Evolutionary conservation across 2,329 filamentous ascomycete species (phyloP).

Genomic region (Ophiocordyceps sinensis): DNA sequence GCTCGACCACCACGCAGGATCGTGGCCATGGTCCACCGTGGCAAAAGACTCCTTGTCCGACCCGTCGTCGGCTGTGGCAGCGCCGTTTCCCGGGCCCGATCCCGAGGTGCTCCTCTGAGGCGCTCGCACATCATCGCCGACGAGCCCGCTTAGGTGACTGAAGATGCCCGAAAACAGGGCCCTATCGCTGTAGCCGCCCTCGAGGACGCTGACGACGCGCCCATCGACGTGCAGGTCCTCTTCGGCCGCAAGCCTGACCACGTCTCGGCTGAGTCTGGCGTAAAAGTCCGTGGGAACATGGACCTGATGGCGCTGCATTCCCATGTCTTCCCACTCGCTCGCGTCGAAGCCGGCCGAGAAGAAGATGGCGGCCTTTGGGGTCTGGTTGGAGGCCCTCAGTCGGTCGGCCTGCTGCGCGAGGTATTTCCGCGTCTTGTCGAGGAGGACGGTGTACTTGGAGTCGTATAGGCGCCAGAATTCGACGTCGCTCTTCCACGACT

Average conservation of each 20-base stretch:
- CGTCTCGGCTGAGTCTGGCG: conserved; percentile 74
- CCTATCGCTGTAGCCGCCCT: conserved; percentile 91
- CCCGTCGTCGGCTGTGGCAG: conserved; percentile 36
- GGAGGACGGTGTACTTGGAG: conserved; percentile 56
- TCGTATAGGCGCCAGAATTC: conserved; percentile 90
- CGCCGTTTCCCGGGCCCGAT: conserved; percentile 20
- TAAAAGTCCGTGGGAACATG: conserved; percentile 97
- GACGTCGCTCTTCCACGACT: conserved; percentile 66
- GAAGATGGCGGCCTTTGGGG: conserved; percentile 78
- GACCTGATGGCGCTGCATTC: conserved; percentile 92
- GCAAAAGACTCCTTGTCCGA: background rate
- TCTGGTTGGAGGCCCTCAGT: conserved; percentile 41
- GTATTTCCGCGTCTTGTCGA: conserved; percentile 70
- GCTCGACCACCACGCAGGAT: conserved; percentile 58
- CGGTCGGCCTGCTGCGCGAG: conserved; percentile 58
- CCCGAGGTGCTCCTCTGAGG: conserved; percentile 18
- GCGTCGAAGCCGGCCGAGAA: conserved; percentile 94
- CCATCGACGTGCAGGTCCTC: conserved; percentile 66
- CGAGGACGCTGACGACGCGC: conserved; percentile 80
- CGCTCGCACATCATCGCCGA: conserved; percentile 30
- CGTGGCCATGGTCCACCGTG: conserved; percentile 33
- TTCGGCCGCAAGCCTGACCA: conserved; percentile 70
- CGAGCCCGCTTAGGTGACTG: conserved; percentile 78
- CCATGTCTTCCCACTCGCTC: conserved; percentile 80
- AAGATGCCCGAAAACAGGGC: conserved; percentile 78